Conservation (phyloP, 2,329 filamentous ascomycete genomes). For the Lasiodiplodia citricola region DNA sequence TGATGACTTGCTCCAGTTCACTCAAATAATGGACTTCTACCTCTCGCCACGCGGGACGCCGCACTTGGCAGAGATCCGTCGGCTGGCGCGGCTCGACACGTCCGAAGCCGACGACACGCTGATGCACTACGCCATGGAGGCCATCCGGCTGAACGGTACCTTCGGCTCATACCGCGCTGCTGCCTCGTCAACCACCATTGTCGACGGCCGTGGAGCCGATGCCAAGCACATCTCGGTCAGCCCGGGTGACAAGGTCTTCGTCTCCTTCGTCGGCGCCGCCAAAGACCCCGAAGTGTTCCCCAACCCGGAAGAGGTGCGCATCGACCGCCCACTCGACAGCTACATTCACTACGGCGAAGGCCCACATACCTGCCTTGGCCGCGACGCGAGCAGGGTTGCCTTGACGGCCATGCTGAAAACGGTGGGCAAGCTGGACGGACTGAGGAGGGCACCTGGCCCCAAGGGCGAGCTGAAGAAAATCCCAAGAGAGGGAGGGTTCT, state of each 20-base stretch:
- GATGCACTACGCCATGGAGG: slow-evolving; percentile 74
- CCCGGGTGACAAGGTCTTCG: slow-evolving; percentile 65
- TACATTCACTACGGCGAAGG: slow-evolving; percentile 71
- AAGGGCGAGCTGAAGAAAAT: slow-evolving; percentile 74
- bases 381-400: slow-evolving; percentile 64
- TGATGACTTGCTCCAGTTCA: slow-evolving; percentile 59
- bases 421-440: slow-evolving; percentile 64
- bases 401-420: slow-evolving; percentile 72
- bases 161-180: slow-evolving; percentile 66
- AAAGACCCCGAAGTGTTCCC: slow-evolving; percentile 59
- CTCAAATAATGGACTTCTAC: slow-evolving; percentile 75
- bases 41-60: slow-evolving; percentile 52
- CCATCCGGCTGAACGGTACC: slow-evolving; percentile 69
- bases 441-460: slow-evolving; percentile 65
- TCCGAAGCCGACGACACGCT: slow-evolving; percentile 67
- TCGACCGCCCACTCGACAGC: slow-evolving; percentile 65
- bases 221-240: slow-evolving; percentile 54
- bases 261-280: slow-evolving; percentile 60
- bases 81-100: slow-evolving; percentile 61
- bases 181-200: slow-evolving; percentile 52
- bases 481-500: slow-evolving; percentile 39
- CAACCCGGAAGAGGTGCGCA: slow-evolving; percentile 64
- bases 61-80: slow-evolving; percentile 66
- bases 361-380: slow-evolving; percentile 67
- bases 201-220: slow-evolving; percentile 51